A percentile compares a stretch with the other conserved stretches of the same genome.
Conservation (phyloP, 2,329 filamentous ascomycete species). For the Metarhizium humberi region DNA sequence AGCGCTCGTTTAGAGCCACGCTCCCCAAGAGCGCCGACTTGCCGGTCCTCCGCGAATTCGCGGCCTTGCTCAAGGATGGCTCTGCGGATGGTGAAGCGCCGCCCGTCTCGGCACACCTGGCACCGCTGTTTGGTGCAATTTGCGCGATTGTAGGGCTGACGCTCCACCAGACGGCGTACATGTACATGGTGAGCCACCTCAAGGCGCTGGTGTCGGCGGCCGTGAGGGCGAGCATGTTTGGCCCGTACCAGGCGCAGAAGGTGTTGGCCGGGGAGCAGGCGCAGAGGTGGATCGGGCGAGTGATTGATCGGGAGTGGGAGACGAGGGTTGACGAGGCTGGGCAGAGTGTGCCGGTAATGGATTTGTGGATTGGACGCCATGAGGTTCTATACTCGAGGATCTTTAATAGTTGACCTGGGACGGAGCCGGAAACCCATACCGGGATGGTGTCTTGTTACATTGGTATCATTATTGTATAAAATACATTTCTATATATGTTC, state of each 20-base stretch:
- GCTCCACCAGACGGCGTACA: slow-evolving; percentile 56
- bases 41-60: slow-evolving; percentile 25
- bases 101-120: slow-evolving; percentile 52
- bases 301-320: slow-evolving; percentile 52
- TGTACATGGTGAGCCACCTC: slow-evolving; percentile 68
- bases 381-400: slow-evolving; percentile 78
- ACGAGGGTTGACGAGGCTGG: slow-evolving; percentile 56
- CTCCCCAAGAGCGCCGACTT: slow-evolving; percentile 18
- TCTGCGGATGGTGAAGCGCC: slow-evolving; percentile 25
- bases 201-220: slow-evolving; percentile 69
- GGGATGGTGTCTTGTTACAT: slow-evolving; percentile 2
- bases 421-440: background rate
- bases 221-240: slow-evolving; percentile 68
- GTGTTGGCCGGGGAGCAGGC: slow-evolving; percentile 55
- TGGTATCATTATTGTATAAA: slow-evolving; percentile 22
- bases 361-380: slow-evolving; percentile 75
- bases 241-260: slow-evolving; percentile 71
- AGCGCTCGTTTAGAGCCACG: slow-evolving; percentile 50
- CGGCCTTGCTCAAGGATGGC: slow-evolving; percentile 22
- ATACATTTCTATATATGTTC: slow-evolving; percentile 4
- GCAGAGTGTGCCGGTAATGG: slow-evolving; percentile 67
- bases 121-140: slow-evolving; percentile 61
- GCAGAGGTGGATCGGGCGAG: slow-evolving; percentile 44
- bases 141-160: slow-evolving; percentile 51
- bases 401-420: slow-evolving; percentile 59